phyloP scores from a whole-genome alignment of 1,284 basidiomycete species.

The Melampsora americana region DNA sequence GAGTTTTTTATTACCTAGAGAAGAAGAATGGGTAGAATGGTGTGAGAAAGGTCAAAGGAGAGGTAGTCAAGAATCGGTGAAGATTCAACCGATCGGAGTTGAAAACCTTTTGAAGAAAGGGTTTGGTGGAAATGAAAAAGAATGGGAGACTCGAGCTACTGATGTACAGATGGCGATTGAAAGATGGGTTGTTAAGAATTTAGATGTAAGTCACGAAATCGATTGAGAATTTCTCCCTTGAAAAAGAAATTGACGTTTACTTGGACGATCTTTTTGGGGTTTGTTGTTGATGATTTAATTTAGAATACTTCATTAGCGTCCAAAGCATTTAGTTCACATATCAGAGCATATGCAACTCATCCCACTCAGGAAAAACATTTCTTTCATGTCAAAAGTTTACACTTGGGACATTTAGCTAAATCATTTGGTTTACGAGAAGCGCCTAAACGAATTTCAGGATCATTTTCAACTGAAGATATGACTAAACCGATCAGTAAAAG shows the following conservation, averaged over 20 bases:
- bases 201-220: slow-evolving; percentile 61
- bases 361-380: slow-evolving; percentile 90
- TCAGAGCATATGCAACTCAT: slow-evolving; percentile 96
- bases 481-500: neutral
- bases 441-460: slow-evolving; percentile 64
- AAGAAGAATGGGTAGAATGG: slow-evolving; percentile 83
- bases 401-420: slow-evolving; percentile 94
- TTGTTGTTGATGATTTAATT: neutral
- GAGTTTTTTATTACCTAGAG: slow-evolving; percentile 83
- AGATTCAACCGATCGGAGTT: slow-evolving; percentile 64
- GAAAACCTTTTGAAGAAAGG: slow-evolving; percentile 73
- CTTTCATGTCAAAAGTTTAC: slow-evolving; percentile 88
- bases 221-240: neutral
- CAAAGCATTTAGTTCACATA: slow-evolving; percentile 83
- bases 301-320: slow-evolving; percentile 75
- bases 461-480: neutral
- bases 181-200: slow-evolving; percentile 77
- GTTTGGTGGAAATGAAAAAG: slow-evolving; percentile 71
- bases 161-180: slow-evolving; percentile 94
- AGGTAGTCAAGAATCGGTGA: slow-evolving; percentile 55
- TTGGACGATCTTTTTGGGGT: neutral
- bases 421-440: slow-evolving; percentile 92
- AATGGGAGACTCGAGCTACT: slow-evolving; percentile 86
- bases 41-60: slow-evolving; percentile 73
- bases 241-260: neutral